phyloP scores from a whole-genome alignment of 345 rosid species.

The Pistacia integerrima region DNA sequence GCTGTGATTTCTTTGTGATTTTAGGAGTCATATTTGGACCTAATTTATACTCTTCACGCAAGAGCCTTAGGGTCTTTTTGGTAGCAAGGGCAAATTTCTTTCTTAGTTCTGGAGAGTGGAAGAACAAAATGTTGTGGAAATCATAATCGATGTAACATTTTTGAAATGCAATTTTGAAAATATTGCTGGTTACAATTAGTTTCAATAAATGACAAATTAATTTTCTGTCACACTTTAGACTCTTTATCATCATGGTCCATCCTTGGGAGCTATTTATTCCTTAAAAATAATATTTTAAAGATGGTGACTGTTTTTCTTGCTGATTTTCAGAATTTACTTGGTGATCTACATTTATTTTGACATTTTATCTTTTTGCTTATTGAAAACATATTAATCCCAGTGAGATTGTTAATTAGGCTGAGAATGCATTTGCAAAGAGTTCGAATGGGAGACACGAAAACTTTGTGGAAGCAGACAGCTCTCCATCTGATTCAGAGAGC shows the following conservation, averaged over 20 bases:
- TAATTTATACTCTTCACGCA: background rate
- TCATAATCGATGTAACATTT: background rate
- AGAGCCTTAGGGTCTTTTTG: background rate
- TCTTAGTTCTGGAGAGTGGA: background rate
- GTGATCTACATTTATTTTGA: background rate
- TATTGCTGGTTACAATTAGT: background rate
- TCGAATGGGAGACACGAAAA: conserved; percentile 40
- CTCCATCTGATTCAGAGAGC: conserved; percentile 63
- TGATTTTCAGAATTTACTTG: conserved; percentile 6
- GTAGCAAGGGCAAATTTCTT: background rate
- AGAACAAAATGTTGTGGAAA: background rate
- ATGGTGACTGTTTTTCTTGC: conserved; percentile 1
- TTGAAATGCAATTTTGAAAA: background rate
- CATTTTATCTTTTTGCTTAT: background rate
- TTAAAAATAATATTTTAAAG: background rate
- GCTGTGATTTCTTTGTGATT: background rate
- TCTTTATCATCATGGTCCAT: background rate
- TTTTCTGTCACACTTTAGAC: background rate
- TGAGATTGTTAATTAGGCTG: conserved; percentile 32
- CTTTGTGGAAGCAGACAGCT: conserved; percentile 43
- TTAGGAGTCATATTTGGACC: background rate
- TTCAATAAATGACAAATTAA: background rate
- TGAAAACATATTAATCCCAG: background rate
- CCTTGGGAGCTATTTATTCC: conserved; percentile 1
- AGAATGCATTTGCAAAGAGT: conserved; percentile 29